Conservation (phyloP, 306 rosid genomes). For the Sechiopsis laciniata region DNA sequence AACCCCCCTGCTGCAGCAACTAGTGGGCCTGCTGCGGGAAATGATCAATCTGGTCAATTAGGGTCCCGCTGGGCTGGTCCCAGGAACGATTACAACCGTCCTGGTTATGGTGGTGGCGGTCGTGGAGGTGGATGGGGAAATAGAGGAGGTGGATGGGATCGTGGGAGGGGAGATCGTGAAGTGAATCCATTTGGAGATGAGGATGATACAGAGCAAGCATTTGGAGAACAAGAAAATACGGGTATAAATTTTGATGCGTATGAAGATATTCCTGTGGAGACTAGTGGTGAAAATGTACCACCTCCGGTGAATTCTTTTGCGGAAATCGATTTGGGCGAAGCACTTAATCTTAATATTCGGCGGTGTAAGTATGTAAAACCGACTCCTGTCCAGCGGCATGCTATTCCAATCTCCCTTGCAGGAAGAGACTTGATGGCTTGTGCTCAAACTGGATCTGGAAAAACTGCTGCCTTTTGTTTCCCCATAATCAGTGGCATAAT, state of each 20-base stretch:
- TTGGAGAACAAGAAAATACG: conserved; percentile 48
- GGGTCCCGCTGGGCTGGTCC: conserved; percentile 49
- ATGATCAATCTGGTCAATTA: conserved; percentile 34
- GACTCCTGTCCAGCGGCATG: conserved; percentile 81
- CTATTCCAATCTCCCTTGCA: conserved; percentile 71
- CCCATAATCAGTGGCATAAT: conserved; percentile 83
- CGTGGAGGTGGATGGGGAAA: conserved; percentile 48
- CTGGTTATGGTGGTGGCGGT: conserved; percentile 38
- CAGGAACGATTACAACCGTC: conserved; percentile 38
- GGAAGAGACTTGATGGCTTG: conserved; percentile 92
- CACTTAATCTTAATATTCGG: conserved; percentile 59
- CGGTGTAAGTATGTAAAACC: conserved; percentile 84
- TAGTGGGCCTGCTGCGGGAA: conserved; percentile 32
- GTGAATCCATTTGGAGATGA: conserved; percentile 63
- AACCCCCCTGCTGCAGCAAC: conserved; percentile 41
- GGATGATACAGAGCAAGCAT: conserved; percentile 39
- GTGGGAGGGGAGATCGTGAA: conserved; percentile 57
- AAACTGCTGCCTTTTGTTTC: conserved; percentile 89
- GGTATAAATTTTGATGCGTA: conserved; percentile 81
- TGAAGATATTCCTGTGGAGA: conserved; percentile 84
- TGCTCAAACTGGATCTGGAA: conserved; percentile 91
- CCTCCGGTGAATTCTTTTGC: conserved; percentile 76
- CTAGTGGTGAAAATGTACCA: conserved; percentile 71
- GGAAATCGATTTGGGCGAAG: conserved; percentile 78
- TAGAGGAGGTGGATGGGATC: conserved; percentile 60